Conservation (phyloP, 108 stramenopile genomes). For the Phaeodactylum tricornutum region DNA sequence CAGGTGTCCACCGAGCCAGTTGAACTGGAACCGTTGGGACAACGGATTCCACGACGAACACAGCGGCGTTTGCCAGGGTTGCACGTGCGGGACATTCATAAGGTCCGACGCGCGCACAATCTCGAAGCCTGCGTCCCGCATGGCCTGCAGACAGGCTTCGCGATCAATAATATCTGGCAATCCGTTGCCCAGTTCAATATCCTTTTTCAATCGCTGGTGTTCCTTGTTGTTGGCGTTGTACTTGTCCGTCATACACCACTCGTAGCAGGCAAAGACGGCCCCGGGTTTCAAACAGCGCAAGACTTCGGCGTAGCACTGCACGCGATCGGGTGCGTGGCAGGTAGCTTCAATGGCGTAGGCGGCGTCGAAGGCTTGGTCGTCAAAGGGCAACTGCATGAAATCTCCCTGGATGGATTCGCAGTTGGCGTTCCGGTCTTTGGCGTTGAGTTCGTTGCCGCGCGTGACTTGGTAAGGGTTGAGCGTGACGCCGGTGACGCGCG, state of each 20-base stretch:
- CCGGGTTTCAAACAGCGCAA: conserved; percentile 79
- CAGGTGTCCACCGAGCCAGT: conserved; percentile 56
- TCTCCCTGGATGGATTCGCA: conserved; percentile 68
- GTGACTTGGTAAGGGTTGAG: conserved; percentile 84
- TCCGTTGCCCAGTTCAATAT: conserved; percentile 85
- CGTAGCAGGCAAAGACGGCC: conserved; percentile 73
- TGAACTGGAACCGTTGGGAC: conserved; percentile 86
- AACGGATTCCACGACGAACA: conserved; percentile 79
- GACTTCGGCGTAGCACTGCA: conserved; percentile 65
- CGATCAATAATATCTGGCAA: conserved; percentile 72
- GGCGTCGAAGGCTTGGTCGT: conserved; percentile 61
- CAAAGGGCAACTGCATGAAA: conserved; percentile 85
- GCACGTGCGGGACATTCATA: conserved; percentile 35
- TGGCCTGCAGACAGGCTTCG: conserved; percentile 45
- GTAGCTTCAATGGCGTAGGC: conserved; percentile 93
- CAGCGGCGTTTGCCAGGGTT: conserved; percentile 68
- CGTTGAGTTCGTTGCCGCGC: conserved; percentile 74
- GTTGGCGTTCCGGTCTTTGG: conserved; percentile 23
- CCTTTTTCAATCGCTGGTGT: conserved; percentile 74
- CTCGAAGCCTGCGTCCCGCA: conserved; percentile 70
- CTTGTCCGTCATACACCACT: conserved; percentile 88
- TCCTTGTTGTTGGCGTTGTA: conserved; percentile 55
- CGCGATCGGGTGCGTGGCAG: conserved; percentile 85
- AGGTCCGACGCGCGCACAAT: conserved; percentile 62
- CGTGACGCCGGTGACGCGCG: conserved; percentile 68